Evolutionary conservation across 257 asterid genomes (phyloP).

Genomic region (Solanum peruvianum): DNA sequence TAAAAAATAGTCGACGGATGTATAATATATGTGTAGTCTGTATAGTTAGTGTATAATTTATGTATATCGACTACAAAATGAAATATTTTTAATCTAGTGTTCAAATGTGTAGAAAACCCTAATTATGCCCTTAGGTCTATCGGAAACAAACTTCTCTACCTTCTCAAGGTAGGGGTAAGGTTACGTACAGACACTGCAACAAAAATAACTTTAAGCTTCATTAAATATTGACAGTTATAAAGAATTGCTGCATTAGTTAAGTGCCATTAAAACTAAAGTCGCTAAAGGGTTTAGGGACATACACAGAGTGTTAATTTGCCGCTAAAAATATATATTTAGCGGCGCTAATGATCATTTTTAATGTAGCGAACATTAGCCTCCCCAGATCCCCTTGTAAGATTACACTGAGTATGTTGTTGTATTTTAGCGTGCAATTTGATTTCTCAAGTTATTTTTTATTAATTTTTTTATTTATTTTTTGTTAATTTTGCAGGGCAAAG

Average conservation of each 20-base stretch:
- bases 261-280: too few relatives aligned
- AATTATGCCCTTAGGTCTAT: background rate
- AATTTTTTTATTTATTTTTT: background rate
- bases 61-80: background rate
- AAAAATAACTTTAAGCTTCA: too few relatives aligned
- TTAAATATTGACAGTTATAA: too few relatives aligned
- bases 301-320: too few relatives aligned
- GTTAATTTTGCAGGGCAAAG: slow-evolving; percentile 37
- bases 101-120: background rate
- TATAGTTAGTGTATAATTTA: background rate
- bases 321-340: too few relatives aligned
- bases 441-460: too few relatives aligned
- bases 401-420: background rate
- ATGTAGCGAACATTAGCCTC: background rate
- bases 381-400: background rate
- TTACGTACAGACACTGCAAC: background rate
- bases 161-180: background rate
- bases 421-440: background rate
- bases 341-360: too few relatives aligned
- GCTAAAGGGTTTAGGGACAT: too few relatives aligned
- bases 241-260: too few relatives aligned
- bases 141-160: too few relatives aligned
- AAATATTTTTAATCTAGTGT: background rate
- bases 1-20: background rate
- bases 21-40: background rate